Base-by-base conservation (phyloP, 305 asterid genomes). In the Solanum hybrid region DNA sequence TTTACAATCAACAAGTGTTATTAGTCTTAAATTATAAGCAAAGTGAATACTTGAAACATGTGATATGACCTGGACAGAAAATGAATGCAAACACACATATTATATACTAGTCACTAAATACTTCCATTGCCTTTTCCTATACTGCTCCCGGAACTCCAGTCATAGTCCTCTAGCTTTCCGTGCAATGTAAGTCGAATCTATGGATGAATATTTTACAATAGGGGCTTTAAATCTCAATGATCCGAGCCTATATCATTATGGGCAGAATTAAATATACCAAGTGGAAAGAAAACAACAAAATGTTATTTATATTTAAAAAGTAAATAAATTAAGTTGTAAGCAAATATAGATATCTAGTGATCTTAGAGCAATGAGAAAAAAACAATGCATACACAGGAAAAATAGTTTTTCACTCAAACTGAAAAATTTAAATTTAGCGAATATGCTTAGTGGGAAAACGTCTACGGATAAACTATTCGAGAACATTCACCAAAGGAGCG, bases 161-260 rank as follows among this genome's bases (percentile, higher is more conserved):
- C 22, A 14, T 51, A 51, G 22, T 14, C 64, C 64, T 51, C 22
- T 51, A 51, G 22, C 22, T 51, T 51, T 2, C 64, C 64, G 22
- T 14, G 20, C 60, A 14, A 14, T 46, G 60, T 46, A 46, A 17
- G 66, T 17, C 5, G 9, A 56, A 56, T 56, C 10, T 7, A 20
- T 20, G 24, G 24, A 56, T 56, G 10, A 56, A 9, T 3, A 56
- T 56, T 56, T 56, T 17, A 56, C 69, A 56, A 6, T 56, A 56
- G 69, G 69, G 69, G 24, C 69, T 14, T 51, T 51, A 51, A 51
- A 51, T 51, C 22, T 51, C 64, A 51, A 51, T 51, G 10, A 56
- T 20, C 24, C 5, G 10, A 56, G 26, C 89, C 98, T 96, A 92
- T 75, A 92, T 37, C 85, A 85, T 88, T 86, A 90, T 13, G 87